These are phyloP conservation scores for Setaria italica DNA, from an alignment of 202 grass and related monocot genomes.

Conservation along the genomic window DNA sequence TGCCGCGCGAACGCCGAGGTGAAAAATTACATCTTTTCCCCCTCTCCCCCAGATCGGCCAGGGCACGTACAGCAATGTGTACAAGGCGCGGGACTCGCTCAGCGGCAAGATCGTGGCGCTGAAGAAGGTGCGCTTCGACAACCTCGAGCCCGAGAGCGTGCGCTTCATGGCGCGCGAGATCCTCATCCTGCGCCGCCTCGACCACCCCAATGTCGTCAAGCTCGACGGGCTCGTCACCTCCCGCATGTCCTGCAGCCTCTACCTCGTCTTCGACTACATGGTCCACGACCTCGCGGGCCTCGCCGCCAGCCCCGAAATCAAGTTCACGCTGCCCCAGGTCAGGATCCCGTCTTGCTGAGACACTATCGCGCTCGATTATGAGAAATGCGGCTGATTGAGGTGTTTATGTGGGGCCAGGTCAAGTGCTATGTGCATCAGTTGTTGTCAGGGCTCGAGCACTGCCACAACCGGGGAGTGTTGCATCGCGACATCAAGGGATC, in stretches of 20 bases:
- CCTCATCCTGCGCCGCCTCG: conserved; percentile 79
- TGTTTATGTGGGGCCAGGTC: conserved; percentile 57
- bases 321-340: conserved; percentile 93
- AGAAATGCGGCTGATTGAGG: conserved; percentile 29
- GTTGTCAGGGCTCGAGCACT: conserved; percentile 79
- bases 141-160: conserved; percentile 90
- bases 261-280: conserved; percentile 95
- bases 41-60: conserved; percentile 69
- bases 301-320: conserved; percentile 87
- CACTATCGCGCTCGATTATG: background rate
- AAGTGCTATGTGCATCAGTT: conserved; percentile 91
- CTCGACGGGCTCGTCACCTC: conserved; percentile 88
- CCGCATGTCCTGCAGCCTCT: conserved; percentile 89
- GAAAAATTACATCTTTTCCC: conserved; percentile 36
- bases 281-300: conserved; percentile 90
- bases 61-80: conserved; percentile 95
- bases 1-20: conserved; percentile 16
- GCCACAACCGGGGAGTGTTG: conserved; percentile 71
- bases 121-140: conserved; percentile 96
- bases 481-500: conserved; percentile 94
- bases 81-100: conserved; percentile 81
- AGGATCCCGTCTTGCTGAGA: conserved; percentile 37
- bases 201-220: conserved; percentile 88
- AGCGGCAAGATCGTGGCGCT: conserved; percentile 84
- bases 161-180: conserved; percentile 95